Evolutionary conservation across 768 basidiomycete genomes (phyloP).

Genomic region (Austroboletus eburneus): DNA sequence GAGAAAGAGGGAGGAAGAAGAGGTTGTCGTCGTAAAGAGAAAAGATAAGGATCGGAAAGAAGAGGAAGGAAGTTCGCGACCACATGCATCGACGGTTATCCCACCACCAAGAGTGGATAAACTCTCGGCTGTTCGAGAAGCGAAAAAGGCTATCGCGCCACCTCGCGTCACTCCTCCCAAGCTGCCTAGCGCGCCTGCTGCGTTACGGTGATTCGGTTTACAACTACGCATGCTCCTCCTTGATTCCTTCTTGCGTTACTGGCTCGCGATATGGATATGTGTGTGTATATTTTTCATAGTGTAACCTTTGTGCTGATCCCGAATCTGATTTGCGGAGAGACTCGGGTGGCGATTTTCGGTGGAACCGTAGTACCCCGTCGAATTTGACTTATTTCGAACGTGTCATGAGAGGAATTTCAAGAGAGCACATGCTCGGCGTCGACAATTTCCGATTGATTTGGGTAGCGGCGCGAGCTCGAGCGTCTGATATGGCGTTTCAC

Average conservation of each 20-base stretch:
- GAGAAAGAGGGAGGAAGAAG: slow-evolving; percentile 27
- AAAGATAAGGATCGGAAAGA: slow-evolving; percentile 17
- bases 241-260: not conserved
- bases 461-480: too few species aligned
- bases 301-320: too few species aligned
- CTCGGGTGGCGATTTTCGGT: too few species aligned
- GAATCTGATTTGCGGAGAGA: too few species aligned
- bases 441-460: too few species aligned
- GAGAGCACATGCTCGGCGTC: too few species aligned
- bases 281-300: too few species aligned
- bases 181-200: not conserved
- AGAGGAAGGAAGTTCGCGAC: not conserved
- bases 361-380: too few species aligned
- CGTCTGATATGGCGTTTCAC: too few species aligned
- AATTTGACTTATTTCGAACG: too few species aligned
- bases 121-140: slow-evolving; percentile 11
- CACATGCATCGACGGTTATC: not conserved
- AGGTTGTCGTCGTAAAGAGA: not conserved
- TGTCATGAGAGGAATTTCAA: too few species aligned
- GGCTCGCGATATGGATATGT: too few species aligned
- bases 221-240: not conserved
- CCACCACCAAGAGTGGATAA: slow-evolving; percentile 22
- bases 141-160: slow-evolving; percentile 17
- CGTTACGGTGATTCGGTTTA: slow-evolving; percentile 9
- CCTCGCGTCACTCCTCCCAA: slow-evolving; percentile 8